Conservation (phyloP, 2,329 filamentous ascomycete species). For the Colletotrichum orbiculare region DNA sequence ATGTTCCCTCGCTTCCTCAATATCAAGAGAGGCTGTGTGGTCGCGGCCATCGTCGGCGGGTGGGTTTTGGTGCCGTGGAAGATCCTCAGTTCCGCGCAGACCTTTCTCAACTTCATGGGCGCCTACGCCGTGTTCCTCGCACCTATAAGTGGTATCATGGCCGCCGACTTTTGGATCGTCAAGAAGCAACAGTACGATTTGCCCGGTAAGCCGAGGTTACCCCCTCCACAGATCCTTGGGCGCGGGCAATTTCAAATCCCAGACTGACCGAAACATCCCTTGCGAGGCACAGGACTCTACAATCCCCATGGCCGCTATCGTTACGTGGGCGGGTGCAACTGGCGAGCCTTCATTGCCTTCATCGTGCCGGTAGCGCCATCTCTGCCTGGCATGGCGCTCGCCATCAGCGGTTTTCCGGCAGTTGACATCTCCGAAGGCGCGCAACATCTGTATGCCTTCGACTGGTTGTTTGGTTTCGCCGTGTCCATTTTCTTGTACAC, state of each 20-base stretch:
- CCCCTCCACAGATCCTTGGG: neutral
- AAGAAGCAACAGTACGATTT: constrained; percentile 61
- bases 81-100: constrained; percentile 68
- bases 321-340: constrained; percentile 60
- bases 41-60: constrained; percentile 63
- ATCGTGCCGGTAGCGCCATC: constrained; percentile 66
- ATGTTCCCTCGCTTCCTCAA: constrained; percentile 65
- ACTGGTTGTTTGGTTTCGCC: constrained; percentile 37
- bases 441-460: constrained; percentile 34
- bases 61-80: constrained; percentile 75
- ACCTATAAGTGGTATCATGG: constrained; percentile 70
- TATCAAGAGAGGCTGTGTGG: constrained; percentile 65
- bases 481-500: constrained; percentile 31
- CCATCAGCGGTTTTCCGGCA: constrained; percentile 47
- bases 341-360: constrained; percentile 68
- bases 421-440: constrained; percentile 30
- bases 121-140: constrained; percentile 70
- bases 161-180: constrained; percentile 70
- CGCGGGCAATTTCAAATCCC: neutral
- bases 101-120: constrained; percentile 73
- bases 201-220: constrained; percentile 37
- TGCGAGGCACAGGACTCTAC: constrained; percentile 42
- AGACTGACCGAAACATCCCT: neutral
- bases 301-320: constrained; percentile 57
- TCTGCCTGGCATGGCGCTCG: constrained; percentile 63